These are phyloP conservation scores for Jackrogersella multiformis DNA, from an alignment of 495 filamentous ascomycete genomes.

Conservation along the genomic window DNA sequence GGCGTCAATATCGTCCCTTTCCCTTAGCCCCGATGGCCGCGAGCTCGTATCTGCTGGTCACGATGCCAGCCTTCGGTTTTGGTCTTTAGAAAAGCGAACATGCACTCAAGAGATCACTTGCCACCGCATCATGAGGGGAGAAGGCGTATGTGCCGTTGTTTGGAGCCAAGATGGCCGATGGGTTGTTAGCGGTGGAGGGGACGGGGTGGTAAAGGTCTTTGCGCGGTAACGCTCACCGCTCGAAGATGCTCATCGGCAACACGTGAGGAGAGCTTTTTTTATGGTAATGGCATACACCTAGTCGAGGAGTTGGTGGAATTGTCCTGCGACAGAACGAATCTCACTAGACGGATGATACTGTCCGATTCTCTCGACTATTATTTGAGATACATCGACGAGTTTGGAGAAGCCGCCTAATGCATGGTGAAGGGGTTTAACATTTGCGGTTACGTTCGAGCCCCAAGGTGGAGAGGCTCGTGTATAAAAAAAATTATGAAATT, in stretches of 20 bases:
- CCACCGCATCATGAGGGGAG: conserved; percentile 90
- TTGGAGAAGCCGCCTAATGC: conserved; percentile 19
- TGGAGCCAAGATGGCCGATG: conserved; percentile 95
- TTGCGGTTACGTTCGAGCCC: conserved; percentile 18
- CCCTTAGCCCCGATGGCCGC: conserved; percentile 87
- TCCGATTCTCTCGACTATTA: conserved; percentile 20
- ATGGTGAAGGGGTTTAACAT: conserved; percentile 26
- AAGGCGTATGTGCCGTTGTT: conserved; percentile 90
- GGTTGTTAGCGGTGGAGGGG: conserved; percentile 95
- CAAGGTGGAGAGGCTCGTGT: conserved; percentile 24
- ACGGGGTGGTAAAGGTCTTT: conserved; percentile 97
- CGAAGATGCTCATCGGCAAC: neutral
- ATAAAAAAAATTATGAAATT: conserved; percentile 34
- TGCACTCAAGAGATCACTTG: conserved; percentile 94
- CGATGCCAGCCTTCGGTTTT: conserved; percentile 93
- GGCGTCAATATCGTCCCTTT: conserved; percentile 87
- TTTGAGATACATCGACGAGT: neutral
- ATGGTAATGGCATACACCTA: conserved; percentile 17
- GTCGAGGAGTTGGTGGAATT: conserved; percentile 30
- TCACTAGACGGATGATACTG: conserved; percentile 20
- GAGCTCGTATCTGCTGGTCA: conserved; percentile 97
- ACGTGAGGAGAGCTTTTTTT: conserved; percentile 4
- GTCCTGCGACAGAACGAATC: conserved; percentile 26
- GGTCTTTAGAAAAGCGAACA: conserved; percentile 92
- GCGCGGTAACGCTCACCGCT: conserved; percentile 51